Evolutionary conservation across 2,329 filamentous ascomycete species (phyloP).

Genomic region (Myrmaecium sp.): DNA sequence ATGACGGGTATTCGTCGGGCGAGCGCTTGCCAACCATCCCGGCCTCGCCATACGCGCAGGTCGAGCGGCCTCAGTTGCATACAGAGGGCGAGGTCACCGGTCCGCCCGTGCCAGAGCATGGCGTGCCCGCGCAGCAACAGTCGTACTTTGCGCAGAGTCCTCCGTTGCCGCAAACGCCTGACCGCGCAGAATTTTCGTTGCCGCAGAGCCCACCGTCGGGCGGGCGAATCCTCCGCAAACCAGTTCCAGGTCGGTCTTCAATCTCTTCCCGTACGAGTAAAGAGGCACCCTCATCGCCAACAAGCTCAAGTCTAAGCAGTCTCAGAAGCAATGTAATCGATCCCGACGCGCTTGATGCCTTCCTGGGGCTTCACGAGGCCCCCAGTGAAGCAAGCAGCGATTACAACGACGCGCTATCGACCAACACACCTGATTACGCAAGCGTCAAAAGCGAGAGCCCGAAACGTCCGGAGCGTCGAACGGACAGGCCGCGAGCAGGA

Average conservation of each 20-base stretch:
- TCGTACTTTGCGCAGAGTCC: slow-evolving; percentile 5
- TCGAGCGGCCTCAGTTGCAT: slow-evolving; percentile 18
- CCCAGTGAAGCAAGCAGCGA: slow-evolving; percentile 30
- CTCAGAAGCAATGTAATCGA: slow-evolving; percentile 27
- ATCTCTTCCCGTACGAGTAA: slow-evolving; percentile 16
- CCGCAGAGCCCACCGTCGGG: slow-evolving; percentile 10
- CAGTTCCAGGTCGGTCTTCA: slow-evolving; percentile 25
- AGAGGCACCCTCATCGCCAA: slow-evolving; percentile 16
- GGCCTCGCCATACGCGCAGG: slow-evolving; percentile 25
- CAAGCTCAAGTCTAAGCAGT: slow-evolving; percentile 26
- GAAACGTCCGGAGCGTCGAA: no score
- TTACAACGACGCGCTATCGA: slow-evolving; percentile 46
- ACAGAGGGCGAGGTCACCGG: slow-evolving; percentile 6
- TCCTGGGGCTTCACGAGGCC: slow-evolving; percentile 14
- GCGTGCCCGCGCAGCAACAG: slow-evolving; percentile 10
- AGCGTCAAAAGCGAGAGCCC: slow-evolving; percentile 37
- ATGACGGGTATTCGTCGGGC: slow-evolving; percentile 11
- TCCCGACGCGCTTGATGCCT: slow-evolving; percentile 24
- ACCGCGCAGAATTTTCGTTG: background rate
- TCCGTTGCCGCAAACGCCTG: background rate
- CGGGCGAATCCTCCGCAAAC: slow-evolving; percentile 18
- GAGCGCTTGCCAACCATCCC: slow-evolving; percentile 28
- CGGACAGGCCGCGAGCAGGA: no score
- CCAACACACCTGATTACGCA: slow-evolving; percentile 64
- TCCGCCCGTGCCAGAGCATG: slow-evolving; percentile 20